These are phyloP conservation scores for Jatropha multifida DNA, from an alignment of 441 rosid species.

Conservation along the genomic window DNA sequence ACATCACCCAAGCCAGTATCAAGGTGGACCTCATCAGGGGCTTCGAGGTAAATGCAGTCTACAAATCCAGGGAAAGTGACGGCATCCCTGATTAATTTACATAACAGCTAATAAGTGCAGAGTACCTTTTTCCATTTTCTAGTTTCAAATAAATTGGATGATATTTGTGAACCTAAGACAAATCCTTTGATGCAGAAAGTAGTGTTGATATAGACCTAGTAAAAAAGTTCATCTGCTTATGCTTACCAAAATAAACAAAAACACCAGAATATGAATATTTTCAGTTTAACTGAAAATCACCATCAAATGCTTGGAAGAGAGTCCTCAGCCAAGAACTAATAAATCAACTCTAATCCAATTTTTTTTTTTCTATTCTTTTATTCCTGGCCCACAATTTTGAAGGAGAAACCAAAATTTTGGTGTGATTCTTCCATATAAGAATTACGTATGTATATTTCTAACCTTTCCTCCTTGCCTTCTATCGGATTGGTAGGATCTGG, in stretches of 20 bases:
- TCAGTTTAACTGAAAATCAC: neutral
- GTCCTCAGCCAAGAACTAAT: neutral
- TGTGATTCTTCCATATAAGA: neutral
- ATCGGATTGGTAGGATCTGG: conserved; percentile 87
- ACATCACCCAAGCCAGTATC: conserved; percentile 85
- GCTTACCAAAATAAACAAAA: neutral
- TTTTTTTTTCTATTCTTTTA: neutral
- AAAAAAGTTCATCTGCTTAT: neutral
- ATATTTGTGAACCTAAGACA: neutral
- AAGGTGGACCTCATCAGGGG: conserved; percentile 57
- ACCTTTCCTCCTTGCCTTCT: conserved; percentile 91
- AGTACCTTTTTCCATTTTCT: conserved; percentile 7
- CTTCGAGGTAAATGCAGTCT: conserved; percentile 80
- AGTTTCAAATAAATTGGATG: neutral
- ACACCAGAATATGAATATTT: neutral
- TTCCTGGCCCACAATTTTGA: neutral
- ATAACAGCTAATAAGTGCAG: conserved; percentile 25
- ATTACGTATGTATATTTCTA: conserved; percentile 14
- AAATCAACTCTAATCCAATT: neutral
- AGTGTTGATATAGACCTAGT: neutral
- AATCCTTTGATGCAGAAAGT: neutral
- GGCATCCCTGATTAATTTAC: conserved; percentile 54
- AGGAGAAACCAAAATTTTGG: conserved; percentile 5
- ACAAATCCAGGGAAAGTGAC: conserved; percentile 89
- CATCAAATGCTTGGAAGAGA: neutral